Base-by-base conservation (phyloP, 805 yeast species). In the Yarrowia yakushimensis region DNA sequence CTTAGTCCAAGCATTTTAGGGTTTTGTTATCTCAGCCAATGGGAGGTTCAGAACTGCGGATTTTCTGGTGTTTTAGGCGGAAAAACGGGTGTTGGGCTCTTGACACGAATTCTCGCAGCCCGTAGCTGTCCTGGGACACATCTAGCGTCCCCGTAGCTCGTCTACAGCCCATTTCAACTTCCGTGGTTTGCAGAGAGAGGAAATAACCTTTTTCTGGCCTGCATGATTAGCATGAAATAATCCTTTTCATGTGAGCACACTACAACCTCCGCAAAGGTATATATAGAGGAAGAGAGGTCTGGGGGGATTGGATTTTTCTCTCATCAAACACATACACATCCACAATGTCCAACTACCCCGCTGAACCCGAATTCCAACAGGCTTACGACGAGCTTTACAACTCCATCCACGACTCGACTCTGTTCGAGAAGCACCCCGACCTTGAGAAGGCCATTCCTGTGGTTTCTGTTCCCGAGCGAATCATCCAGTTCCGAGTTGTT, bases 321-420 rank as follows among this genome's bases (percentile, higher is more conserved):
- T 22, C n/a, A n/a, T 27, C 28, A 15, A 8, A 10, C 12, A 18
- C 39, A 30, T 4, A 11, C 12, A 27, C 30, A 17, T 17, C 18
- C 66, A 75, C 67, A 78, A 85, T 86, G 90, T n/a, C n/a, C n/a
- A 89, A 82, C 80, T 85, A 84, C 77, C 92, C 96, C 69, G 81
- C 82, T 79, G 98, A 93, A 83, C 98, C 99, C 70, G 99, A 93
- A 86, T 93, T 93, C 81, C 92, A 92, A 79, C 99, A 93, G 85
- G 99, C 99, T 72, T 90, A 88, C 85, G 82, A 88, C 79, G 99
- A 93, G 84, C 85, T 93, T 72, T 84, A 85, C 73, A 80, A 88
- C 67, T 92, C 97, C 66, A 82, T 94, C 71, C 85, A 88, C 78
- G 96, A 89, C 78, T 93, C 98, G 46, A 88, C 96, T 68, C 82